Conservation (phyloP, 2,329 filamentous ascomycete species). For the Grosmannia clavigera region DNA sequence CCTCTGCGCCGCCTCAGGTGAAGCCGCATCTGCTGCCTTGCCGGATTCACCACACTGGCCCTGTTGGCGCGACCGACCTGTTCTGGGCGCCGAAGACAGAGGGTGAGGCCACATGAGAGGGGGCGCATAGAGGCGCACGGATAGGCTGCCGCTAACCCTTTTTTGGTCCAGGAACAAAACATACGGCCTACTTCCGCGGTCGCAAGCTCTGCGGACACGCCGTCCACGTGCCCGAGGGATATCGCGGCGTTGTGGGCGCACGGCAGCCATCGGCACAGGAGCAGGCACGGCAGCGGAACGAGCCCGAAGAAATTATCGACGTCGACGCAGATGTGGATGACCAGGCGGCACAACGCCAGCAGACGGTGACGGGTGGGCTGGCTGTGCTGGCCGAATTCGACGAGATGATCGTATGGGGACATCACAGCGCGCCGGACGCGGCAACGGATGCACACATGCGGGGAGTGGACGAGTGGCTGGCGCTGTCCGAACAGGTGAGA, state of each 20-base stretch:
- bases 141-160: neutral
- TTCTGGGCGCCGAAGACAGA: slow-evolving; percentile 54
- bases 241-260: slow-evolving; percentile 51
- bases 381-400: slow-evolving; percentile 58
- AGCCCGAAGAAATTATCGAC: slow-evolving; percentile 15
- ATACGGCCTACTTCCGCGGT: slow-evolving; percentile 62
- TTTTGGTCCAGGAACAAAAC: slow-evolving; percentile 30
- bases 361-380: slow-evolving; percentile 41
- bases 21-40: slow-evolving; percentile 69
- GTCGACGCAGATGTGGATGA: slow-evolving; percentile 31
- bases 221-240: slow-evolving; percentile 57
- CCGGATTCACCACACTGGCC: slow-evolving; percentile 65
- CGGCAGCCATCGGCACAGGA: slow-evolving; percentile 22
- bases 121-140: neutral
- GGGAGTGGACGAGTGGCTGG: slow-evolving; percentile 69
- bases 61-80: slow-evolving; percentile 46
- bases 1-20: slow-evolving; percentile 21
- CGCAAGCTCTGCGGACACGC: slow-evolving; percentile 61
- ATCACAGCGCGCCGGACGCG: slow-evolving; percentile 53
- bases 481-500: slow-evolving; percentile 42
- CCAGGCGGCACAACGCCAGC: slow-evolving; percentile 13
- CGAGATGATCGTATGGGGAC: slow-evolving; percentile 70
- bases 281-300: slow-evolving; percentile 9
- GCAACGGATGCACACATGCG: slow-evolving; percentile 58
- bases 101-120: neutral